Percentiles rank a stretch among this genome's conserved stretches.
phyloP scores from a whole-genome alignment of 352 stramenopile genomes.

The Detonula confervacea region DNA sequence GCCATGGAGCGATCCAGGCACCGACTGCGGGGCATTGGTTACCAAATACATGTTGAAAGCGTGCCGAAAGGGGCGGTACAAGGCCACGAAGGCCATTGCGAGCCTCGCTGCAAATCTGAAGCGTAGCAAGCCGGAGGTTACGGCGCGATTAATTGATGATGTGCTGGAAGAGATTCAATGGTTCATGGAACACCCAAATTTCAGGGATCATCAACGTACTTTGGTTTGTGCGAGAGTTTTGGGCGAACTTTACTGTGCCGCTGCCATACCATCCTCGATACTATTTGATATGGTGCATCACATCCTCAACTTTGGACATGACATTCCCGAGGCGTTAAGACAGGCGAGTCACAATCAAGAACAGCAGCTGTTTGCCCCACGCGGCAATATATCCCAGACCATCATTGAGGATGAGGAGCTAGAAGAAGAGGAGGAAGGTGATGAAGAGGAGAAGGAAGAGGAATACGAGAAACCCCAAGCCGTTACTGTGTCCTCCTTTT shows the following conservation, averaged over 20 bases:
- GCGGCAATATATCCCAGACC: slow-evolving; percentile 66
- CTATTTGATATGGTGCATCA: slow-evolving; percentile 94
- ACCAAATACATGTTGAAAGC: slow-evolving; percentile 92
- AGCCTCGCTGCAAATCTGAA: slow-evolving; percentile 84
- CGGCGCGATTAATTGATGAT: slow-evolving; percentile 91
- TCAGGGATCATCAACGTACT: slow-evolving; percentile 91
- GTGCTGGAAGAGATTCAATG: slow-evolving; percentile 92
- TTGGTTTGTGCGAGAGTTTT: slow-evolving; percentile 93
- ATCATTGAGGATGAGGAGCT: slow-evolving; percentile 85
- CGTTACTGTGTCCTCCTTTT: slow-evolving; percentile 72
- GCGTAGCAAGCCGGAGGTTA: slow-evolving; percentile 89
- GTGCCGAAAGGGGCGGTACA: slow-evolving; percentile 88
- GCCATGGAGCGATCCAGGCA: slow-evolving; percentile 88
- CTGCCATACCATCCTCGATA: slow-evolving; percentile 90
- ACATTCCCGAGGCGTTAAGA: slow-evolving; percentile 83
- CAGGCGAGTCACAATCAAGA: slow-evolving; percentile 63
- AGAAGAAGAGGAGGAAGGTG: slow-evolving; percentile 65
- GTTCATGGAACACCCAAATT: slow-evolving; percentile 87
- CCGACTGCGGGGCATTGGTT: slow-evolving; percentile 85
- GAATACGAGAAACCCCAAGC: slow-evolving; percentile 34
- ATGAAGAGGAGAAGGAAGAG: slow-evolving; percentile 54
- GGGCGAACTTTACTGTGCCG: slow-evolving; percentile 92
- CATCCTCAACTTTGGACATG: slow-evolving; percentile 95
- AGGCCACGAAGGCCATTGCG: slow-evolving; percentile 90
- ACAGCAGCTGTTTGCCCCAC: slow-evolving; percentile 38